These are phyloP conservation scores for Debaryomycetaceae sp. DNA, from an alignment of 1,139 yeast genomes.

Conservation along the genomic window DNA sequence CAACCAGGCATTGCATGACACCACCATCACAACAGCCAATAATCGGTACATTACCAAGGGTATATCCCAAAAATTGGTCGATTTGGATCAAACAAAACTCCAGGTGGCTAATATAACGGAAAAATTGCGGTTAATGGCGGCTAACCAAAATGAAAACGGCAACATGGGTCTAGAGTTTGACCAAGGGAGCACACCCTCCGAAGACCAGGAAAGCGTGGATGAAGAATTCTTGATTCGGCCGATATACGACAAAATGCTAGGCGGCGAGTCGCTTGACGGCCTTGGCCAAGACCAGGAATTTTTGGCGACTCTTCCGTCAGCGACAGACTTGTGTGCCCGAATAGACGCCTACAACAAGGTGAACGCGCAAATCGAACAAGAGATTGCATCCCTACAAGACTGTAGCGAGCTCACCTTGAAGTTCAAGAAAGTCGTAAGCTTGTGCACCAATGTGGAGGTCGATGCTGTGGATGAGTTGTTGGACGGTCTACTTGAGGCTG, in stretches of 20 bases:
- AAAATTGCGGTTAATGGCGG: slow-evolving; percentile 11
- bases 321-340: slow-evolving; percentile 59
- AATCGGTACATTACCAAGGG: slow-evolving; percentile 29
- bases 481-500: slow-evolving; percentile 82
- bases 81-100: slow-evolving; percentile 31
- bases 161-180: too few relatives aligned
- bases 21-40: slow-evolving; percentile 35
- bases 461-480: slow-evolving; percentile 71
- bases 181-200: slow-evolving; percentile 3
- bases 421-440: slow-evolving; percentile 79
- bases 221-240: slow-evolving; percentile 45
- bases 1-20: slow-evolving; percentile 29
- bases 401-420: slow-evolving; percentile 65
- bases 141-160: slow-evolving; percentile 12
- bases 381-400: slow-evolving; percentile 34
- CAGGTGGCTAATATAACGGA: slow-evolving; percentile 35
- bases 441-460: slow-evolving; percentile 76
- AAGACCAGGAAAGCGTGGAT: slow-evolving; percentile 5
- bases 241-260: slow-evolving; percentile 38
- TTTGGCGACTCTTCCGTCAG: slow-evolving; percentile 42
- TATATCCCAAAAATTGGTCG: slow-evolving; percentile 25
- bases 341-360: slow-evolving; percentile 57
- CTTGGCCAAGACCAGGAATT: slow-evolving; percentile 15
- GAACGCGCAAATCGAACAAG: slow-evolving; percentile 31
- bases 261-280: slow-evolving; percentile 20